Percentiles rank a stretch among this genome's conserved stretches.
Evolutionary conservation across 1,284 basidiomycete species (phyloP).

Genomic region (Heliocybe sulcata): DNA sequence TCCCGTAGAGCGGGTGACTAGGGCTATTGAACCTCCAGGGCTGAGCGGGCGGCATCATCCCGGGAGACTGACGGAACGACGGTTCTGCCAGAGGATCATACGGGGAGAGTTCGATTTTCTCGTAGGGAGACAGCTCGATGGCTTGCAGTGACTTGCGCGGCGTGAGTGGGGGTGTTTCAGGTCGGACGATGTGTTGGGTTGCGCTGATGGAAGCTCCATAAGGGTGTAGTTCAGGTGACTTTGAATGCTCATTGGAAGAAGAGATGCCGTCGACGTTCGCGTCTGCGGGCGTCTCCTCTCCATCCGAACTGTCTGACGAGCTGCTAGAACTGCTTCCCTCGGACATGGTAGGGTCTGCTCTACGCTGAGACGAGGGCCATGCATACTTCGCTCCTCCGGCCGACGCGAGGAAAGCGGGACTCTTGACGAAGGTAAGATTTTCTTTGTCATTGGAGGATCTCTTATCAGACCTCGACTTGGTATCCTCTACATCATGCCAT

Average conservation of each 20-base stretch:
- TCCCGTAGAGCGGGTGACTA: slow-evolving; percentile 58
- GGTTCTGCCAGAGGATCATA: slow-evolving; percentile 67
- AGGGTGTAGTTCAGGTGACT: too few species aligned
- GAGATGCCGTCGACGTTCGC: too few species aligned
- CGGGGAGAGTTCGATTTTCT: slow-evolving; percentile 38
- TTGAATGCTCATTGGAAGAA: too few species aligned
- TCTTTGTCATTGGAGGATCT: background rate
- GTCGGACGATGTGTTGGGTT: background rate
- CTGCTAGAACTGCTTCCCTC: too few species aligned
- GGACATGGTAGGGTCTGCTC: background rate
- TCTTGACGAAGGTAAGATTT: background rate
- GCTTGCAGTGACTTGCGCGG: background rate
- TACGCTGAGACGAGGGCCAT: background rate
- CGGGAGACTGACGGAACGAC: slow-evolving; percentile 66
- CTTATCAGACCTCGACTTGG: background rate
- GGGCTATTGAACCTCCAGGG: slow-evolving; percentile 73
- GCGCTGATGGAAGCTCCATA: too few species aligned
- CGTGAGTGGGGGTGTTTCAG: background rate
- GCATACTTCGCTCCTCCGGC: too few species aligned
- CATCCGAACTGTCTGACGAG: too few species aligned
- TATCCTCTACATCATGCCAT: background rate
- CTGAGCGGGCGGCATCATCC: slow-evolving; percentile 60
- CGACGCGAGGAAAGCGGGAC: background rate
- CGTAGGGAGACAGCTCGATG: background rate
- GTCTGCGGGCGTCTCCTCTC: too few species aligned